phyloP scores from a whole-genome alignment of 176 grass and related monocot genomes.

The Oryza meridionalis region DNA sequence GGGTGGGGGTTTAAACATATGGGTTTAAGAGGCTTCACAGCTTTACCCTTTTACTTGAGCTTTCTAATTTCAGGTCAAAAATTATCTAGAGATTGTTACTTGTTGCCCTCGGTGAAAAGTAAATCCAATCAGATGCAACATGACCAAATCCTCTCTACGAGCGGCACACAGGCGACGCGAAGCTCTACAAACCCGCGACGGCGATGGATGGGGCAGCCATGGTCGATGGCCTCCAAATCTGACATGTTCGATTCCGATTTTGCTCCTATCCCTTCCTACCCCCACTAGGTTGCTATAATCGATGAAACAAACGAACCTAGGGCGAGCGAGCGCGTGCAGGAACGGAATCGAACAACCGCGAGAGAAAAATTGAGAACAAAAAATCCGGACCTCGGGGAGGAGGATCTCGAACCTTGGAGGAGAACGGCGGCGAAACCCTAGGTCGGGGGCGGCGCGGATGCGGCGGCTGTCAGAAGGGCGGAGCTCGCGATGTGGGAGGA shows the following conservation, averaged over 20 bases:
- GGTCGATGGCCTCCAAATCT: too few relatives aligned
- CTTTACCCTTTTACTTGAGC: background rate
- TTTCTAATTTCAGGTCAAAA: background rate
- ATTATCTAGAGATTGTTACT: background rate
- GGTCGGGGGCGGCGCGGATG: background rate
- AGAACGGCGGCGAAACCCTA: slow-evolving; percentile 10
- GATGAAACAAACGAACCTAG: background rate
- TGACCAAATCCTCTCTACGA: background rate
- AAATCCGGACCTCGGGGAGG: too few relatives aligned
- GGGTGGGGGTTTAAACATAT: background rate
- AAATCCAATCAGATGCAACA: background rate
- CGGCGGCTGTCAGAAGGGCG: background rate
- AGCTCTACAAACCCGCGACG: too few relatives aligned
- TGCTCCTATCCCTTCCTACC: too few relatives aligned
- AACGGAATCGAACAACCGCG: background rate
- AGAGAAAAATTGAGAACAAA: background rate
- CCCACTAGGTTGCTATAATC: too few relatives aligned
- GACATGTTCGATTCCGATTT: too few relatives aligned
- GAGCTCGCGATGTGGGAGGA: background rate
- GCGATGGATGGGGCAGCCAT: too few relatives aligned
- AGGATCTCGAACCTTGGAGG: slow-evolving; percentile 24
- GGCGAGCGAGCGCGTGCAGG: background rate
- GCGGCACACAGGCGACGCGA: too few relatives aligned
- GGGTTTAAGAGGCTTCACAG: background rate
- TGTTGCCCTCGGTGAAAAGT: background rate